Conservation (phyloP, 176 grass and related monocot genomes). For the Aegilops speltoides region DNA sequence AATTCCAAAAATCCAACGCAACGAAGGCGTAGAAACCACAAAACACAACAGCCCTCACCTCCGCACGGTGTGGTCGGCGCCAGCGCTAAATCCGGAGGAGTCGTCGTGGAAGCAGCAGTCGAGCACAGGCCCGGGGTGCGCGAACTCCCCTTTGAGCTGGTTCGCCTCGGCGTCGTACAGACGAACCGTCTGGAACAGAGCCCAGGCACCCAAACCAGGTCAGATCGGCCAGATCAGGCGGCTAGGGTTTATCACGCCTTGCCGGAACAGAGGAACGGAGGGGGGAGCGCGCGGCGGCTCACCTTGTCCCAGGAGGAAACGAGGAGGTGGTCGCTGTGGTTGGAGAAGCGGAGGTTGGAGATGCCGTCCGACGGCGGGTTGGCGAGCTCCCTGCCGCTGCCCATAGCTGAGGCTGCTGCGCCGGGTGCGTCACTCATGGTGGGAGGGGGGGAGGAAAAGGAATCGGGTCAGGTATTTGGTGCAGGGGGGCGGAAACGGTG, state of each 20-base stretch:
- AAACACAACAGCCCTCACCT: slow-evolving; percentile 36
- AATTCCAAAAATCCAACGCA: not conserved
- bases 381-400: slow-evolving; percentile 69
- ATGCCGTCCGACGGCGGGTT: slow-evolving; percentile 79
- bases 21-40: not conserved
- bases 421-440: slow-evolving; percentile 33
- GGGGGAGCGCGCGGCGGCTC: not conserved
- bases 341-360: slow-evolving; percentile 95
- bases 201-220: not conserved
- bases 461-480: not conserved
- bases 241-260: slow-evolving; percentile 45
- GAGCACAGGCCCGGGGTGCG: slow-evolving; percentile 71
- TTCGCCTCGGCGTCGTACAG: slow-evolving; percentile 80
- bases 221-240: slow-evolving; percentile 26
- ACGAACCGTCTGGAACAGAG: slow-evolving; percentile 61
- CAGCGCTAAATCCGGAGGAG: slow-evolving; percentile 82
- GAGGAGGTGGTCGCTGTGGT: slow-evolving; percentile 95
- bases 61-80: slow-evolving; percentile 74
- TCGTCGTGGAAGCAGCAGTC: slow-evolving; percentile 99
- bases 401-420: slow-evolving; percentile 13
- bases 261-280: not conserved
- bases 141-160: slow-evolving; percentile 82
- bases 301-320: slow-evolving; percentile 99
- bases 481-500: not conserved
- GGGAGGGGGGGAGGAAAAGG: not conserved